Base-by-base conservation (phyloP, 2,329 filamentous ascomycete genomes). In the Hypoxylon sp. region DNA sequence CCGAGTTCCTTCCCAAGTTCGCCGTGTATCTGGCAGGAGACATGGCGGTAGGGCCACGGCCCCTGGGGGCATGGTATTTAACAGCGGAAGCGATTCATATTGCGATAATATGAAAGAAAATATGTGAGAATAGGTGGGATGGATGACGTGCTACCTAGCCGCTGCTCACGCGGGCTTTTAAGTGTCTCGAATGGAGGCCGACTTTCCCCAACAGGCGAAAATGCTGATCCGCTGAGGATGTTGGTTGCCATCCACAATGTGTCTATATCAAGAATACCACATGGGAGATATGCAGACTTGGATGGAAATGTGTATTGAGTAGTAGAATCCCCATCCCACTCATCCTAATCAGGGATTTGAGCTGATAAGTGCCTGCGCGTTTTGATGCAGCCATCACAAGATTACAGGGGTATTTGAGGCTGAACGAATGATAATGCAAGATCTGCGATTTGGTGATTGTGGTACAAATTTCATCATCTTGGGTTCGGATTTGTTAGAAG, bases 81-180 rank as follows among this genome's bases (percentile, higher is more conserved):
- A 70, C 13, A 55, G 31, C 37, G 10, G n/a, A 44, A 52, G 50
- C 37, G 57, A 52, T 42, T 54, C 63, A 67, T 67, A 31, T 11
- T 54, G 39, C 33, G 44, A 63, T 19, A 61, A 50, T 46, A 42
- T 56, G 51, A 51, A 26, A 48, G 39, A 42, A 58, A 62, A 57
- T 63, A 71, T 71, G 69, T 70, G 61, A 63, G 35, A 70, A 71
- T 70, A 65, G 67, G 67, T 67, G 67, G 69, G 69, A 70, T 70
- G 60, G 26, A 71, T 71, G 60, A 37, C 69, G 67, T 71, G 69
- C 66, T 70, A 62, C 58, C 26, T 66, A 66, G 35, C 50, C 39
- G 31, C 37, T 61, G 69, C 66, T 67, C 68, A 71, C 68, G 65
- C 56, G 69, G 63, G 52, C 53, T 61, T 60, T 44, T 50, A 50